These are phyloP conservation scores for Colletotrichum orbiculare DNA, from an alignment of 2,329 filamentous ascomycete genomes.

Conservation along the genomic window DNA sequence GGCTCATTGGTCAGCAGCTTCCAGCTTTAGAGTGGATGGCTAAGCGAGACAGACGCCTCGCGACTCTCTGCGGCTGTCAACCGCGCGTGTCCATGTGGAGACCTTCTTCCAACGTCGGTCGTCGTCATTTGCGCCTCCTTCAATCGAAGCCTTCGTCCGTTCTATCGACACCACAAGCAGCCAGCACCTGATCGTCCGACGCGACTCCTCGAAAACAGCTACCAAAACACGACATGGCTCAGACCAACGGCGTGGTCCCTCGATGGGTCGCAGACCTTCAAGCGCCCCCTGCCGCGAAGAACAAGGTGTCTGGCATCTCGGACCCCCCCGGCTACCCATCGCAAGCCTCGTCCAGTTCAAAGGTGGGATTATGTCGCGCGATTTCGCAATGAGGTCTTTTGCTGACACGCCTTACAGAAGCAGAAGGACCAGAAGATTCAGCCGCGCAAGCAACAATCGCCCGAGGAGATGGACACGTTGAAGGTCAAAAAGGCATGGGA, in stretches of 20 bases:
- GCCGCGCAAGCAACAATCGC: constrained; percentile 74
- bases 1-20: constrained; percentile 25
- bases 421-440: constrained; percentile 60
- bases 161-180: background rate
- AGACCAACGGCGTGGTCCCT: constrained; percentile 59
- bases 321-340: constrained; percentile 88
- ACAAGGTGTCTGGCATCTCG: constrained; percentile 75
- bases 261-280: constrained; percentile 87
- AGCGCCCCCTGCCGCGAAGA: constrained; percentile 72
- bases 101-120: constrained; percentile 23
- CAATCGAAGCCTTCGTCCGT: constrained; percentile 11
- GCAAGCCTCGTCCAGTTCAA: constrained; percentile 63
- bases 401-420: constrained; percentile 50
- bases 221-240: constrained; percentile 22
- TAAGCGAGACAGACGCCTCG: constrained; percentile 28
- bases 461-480: constrained; percentile 91
- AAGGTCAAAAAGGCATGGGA: constrained; percentile 99
- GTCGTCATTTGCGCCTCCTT: background rate
- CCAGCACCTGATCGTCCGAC: background rate
- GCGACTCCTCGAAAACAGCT: background rate
- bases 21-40: constrained; percentile 10
- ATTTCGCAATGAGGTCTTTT: background rate
- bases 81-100: constrained; percentile 9
- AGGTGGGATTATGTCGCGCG: constrained; percentile 55
- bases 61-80: constrained; percentile 9